Percentiles rank a stretch among this genome's conserved stretches.
These are phyloP conservation scores for Eucalyptus curtisii DNA, from an alignment of 345 rosid genomes.

Conservation along the genomic window DNA sequence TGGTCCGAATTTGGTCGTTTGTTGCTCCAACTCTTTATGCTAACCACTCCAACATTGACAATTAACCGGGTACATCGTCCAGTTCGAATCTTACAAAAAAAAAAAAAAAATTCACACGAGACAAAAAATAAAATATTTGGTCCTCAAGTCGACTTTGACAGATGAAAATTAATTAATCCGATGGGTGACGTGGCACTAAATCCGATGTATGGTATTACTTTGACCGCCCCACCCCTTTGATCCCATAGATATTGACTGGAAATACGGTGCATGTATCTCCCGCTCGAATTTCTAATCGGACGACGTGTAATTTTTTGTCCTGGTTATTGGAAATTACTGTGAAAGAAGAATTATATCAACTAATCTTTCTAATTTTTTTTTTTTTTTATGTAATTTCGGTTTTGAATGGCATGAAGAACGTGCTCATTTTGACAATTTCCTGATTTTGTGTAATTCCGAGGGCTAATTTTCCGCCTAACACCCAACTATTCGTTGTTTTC, in stretches of 20 bases:
- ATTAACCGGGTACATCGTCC: background rate
- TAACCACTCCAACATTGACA: background rate
- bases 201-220: background rate
- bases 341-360: background rate
- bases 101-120: background rate
- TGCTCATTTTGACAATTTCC: background rate
- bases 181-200: background rate
- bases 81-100: background rate
- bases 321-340: background rate
- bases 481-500: background rate
- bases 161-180: background rate
- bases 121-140: background rate
- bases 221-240: background rate
- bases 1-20: background rate
- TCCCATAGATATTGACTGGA: background rate
- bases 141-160: background rate
- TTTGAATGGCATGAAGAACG: background rate
- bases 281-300: background rate
- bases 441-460: background rate
- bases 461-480: background rate
- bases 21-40: background rate
- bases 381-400: background rate
- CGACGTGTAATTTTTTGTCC: background rate
- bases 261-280: background rate
- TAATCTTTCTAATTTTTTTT: background rate